Evolutionary conservation across 2,329 filamentous ascomycete genomes (phyloP), one percentile per base, ranked within the genome.

Genomic region (Decorospora gaudefroyi): DNA sequence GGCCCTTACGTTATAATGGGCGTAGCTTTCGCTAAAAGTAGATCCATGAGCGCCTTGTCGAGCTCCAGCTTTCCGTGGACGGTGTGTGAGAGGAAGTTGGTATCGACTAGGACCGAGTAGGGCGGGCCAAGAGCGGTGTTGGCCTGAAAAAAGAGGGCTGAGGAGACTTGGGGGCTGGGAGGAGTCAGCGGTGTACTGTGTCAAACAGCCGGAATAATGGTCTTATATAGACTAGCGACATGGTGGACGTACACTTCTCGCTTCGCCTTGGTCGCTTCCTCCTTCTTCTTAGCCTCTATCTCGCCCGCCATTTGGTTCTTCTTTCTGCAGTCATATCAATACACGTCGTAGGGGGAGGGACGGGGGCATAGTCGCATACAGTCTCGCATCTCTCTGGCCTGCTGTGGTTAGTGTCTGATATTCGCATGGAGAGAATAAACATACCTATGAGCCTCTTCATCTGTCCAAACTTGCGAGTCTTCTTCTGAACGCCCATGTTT

Each of bases 31-130:
- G 92, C 92, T 69, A 91, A 95, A 4, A 99, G 79, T 40, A 88
- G 87, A 70, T 96, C 90, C 89, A 96, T 96, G 77, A 96, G 88
- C 3, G 86, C 85, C 49, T 92, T 86, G 13, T 95, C 79, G 9
- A 97, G 76, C 22, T 91, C 89, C 13, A 97, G 82, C 74, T 99
- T 97, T 57, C 87, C 84, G 71, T 91, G 88, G 2, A 97, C 88
- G 0, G 90, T 93, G 72, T 96, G 90, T 7, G 67, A 65, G 50
- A 67, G 64, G 51, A 69, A 68, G 37, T 71, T 69, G 15, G 68
- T 67, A 38, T 68, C 65, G 11, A 66, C 55, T 48, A 95, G 81
- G 43, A 92, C 81, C 35, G 76, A 78, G 76, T 95, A 95, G 1
- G 90, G 90, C 3, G 91, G 90, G 8, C 88, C 84, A 30, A 96